Base-by-base conservation (phyloP, 306 rosid species). In the Hippophae gyantsensis region DNA sequence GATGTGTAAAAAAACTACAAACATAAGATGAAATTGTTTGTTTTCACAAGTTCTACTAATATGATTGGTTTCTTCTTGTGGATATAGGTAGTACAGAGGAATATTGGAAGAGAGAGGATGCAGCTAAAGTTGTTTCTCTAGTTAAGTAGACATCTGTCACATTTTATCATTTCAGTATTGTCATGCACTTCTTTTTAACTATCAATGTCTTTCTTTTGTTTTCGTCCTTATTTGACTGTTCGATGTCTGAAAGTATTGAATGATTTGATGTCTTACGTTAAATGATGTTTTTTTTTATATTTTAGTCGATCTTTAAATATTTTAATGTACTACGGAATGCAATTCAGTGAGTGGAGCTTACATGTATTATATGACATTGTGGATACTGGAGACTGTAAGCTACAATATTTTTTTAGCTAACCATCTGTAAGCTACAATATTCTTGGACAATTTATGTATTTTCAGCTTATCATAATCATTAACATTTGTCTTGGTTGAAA, bases 71-170 rank as follows among this genome's bases (percentile, higher is more conserved):
- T 50, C 32, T 32, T 32, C 38, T 62, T 78, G 47, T 48, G 60
- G 49, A 57, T 74, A 52, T 61, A 90, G 99, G 99, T 42, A 92
- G 99, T 68, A 92, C 99, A n/a, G 95, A 88, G 62, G 96, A 92
- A 52, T 85, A 84, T 64, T 92, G 99, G 99, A 85, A 84, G 70
- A 83, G 99, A 80, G 82, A 75, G 77, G 99, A 92, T 80, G 96
- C 99, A 54, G 96, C 99, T 64, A 75, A 69, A 66, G 96, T 81
- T 61, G 65, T 92, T 69, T 89, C 96, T 72, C 81, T 78, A 84
- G 96, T 86, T 75, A 72, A 60, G 76, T 81, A 46, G 42, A 50
- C 14, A 52, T 42, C 10, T 58, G 27, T 62, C 52, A 49, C 13
- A 62, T 59, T 46, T 13, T 48, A 44, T 58, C 46, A 51, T 58